Evolutionary conservation across 192 early-diverging fungal species (phyloP).

Genomic region (Phycomyces blakesleeanus): DNA sequence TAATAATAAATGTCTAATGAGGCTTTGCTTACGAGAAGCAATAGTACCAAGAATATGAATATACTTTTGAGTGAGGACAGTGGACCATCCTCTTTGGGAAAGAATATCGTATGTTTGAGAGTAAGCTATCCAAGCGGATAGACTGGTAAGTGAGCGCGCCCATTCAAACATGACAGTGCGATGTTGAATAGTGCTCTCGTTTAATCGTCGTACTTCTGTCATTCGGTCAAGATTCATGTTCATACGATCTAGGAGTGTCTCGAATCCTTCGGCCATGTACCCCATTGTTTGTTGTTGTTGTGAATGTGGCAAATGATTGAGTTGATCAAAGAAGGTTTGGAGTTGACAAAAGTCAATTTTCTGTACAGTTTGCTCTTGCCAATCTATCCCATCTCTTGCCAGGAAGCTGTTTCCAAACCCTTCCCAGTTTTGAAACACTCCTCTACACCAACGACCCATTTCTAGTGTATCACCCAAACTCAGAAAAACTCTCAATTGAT

Average conservation of each 20-base stretch:
- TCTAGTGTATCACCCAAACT: neutral
- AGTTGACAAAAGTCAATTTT: conserved; percentile 8
- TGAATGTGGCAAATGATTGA: neutral
- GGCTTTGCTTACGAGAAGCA: neutral
- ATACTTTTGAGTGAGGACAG: conserved; percentile 10
- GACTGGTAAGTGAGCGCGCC: conserved; percentile 1
- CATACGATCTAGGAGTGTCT: conserved; percentile 16
- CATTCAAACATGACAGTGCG: conserved; percentile 11
- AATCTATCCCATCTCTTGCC: neutral
- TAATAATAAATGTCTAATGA: neutral
- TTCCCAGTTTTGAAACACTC: conserved; percentile 19
- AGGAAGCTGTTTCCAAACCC: conserved; percentile 19
- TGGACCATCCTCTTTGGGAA: neutral
- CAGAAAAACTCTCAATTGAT: neutral
- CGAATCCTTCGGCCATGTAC: conserved; percentile 9
- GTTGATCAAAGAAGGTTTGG: neutral
- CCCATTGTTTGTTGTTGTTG: neutral
- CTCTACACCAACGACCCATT: conserved; percentile 12
- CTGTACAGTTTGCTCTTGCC: neutral
- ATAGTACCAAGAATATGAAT: conserved; percentile 12
- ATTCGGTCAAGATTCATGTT: conserved; percentile 4
- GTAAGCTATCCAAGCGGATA: neutral
- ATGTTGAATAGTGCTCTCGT: neutral
- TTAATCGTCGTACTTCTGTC: neutral
- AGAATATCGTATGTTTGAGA: neutral